Evolutionary conservation across 805 yeast species (phyloP).

Genomic region (Nakazawaea anatomiae): DNA sequence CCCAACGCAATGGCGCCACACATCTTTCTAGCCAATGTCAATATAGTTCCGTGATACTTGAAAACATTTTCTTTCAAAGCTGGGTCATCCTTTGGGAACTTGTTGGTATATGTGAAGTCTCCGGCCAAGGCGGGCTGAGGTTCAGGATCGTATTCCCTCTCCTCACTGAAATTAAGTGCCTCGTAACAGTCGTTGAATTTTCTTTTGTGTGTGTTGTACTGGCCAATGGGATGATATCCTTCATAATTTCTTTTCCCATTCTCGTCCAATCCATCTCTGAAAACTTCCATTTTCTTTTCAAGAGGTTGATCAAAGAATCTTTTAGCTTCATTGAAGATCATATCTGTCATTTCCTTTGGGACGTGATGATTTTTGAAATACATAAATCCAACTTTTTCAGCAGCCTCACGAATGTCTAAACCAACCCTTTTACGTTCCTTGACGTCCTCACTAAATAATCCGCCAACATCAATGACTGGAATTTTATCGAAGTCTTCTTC

Average conservation of each 20-base stretch:
- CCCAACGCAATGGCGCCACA: slow-evolving; percentile 24
- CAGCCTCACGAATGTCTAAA: slow-evolving; percentile 14
- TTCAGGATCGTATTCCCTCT: slow-evolving; percentile 17
- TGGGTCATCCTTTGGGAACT: slow-evolving; percentile 22
- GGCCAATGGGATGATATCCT: slow-evolving; percentile 22
- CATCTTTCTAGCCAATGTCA: slow-evolving; percentile 19
- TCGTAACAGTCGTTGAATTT: slow-evolving; percentile 25
- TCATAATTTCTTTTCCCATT: slow-evolving; percentile 19
- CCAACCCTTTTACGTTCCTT: slow-evolving; percentile 16
- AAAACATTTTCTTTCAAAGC: slow-evolving; percentile 18
- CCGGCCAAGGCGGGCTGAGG: slow-evolving; percentile 16
- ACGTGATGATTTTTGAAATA: slow-evolving; percentile 24
- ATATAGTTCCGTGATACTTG: slow-evolving; percentile 17
- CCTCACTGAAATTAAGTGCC: slow-evolving; percentile 26
- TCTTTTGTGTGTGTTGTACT: slow-evolving; percentile 15
- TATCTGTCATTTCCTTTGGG: slow-evolving; percentile 19
- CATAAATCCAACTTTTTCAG: slow-evolving; percentile 25
- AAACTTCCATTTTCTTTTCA: slow-evolving; percentile 19
- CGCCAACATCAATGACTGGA: slow-evolving; percentile 14
- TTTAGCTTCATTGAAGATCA: slow-evolving; percentile 17
- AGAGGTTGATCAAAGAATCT: slow-evolving; percentile 19
- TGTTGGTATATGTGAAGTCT: slow-evolving; percentile 20
- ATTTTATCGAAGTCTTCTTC: slow-evolving; percentile 14
- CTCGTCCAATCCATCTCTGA: slow-evolving; percentile 18
- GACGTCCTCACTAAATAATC: slow-evolving; percentile 10